Percentiles rank a stretch among this genome's conserved stretches.
Conservation (phyloP, 148 eudicot genomes). For the Rhododendron vialii region DNA sequence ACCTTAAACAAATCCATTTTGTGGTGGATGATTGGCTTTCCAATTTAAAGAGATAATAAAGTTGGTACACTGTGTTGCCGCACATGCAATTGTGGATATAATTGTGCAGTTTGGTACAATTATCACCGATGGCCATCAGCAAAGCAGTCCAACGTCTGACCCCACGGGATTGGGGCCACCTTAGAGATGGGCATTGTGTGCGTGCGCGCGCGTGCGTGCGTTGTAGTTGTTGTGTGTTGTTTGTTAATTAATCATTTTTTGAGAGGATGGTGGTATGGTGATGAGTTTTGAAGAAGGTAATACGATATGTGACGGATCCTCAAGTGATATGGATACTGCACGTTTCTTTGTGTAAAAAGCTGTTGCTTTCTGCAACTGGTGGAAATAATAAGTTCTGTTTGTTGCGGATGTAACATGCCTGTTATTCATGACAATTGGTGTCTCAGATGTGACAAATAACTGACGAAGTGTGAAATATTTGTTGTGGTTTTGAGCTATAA, state of each 20-base stretch:
- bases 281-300: neutral
- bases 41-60: neutral
- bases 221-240: neutral
- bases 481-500: neutral
- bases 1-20: neutral
- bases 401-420: neutral
- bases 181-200: neutral
- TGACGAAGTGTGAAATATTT: neutral
- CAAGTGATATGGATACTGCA: neutral
- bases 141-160: neutral
- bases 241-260: neutral
- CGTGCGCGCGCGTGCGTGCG: neutral
- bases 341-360: neutral
- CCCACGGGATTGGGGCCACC: neutral
- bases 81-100: neutral
- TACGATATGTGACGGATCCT: neutral
- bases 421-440: neutral
- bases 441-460: neutral
- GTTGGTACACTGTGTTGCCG: neutral
- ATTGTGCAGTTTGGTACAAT: neutral
- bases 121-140: neutral
- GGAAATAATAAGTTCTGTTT: neutral
- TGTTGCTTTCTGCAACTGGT: constrained; percentile 1
- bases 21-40: neutral
- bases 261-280: neutral